Evolutionary conservation across 2,329 filamentous ascomycete genomes (phyloP), one percentile per base, ranked within the genome.

Genomic region (Pseudocercospora fijiensis): DNA sequence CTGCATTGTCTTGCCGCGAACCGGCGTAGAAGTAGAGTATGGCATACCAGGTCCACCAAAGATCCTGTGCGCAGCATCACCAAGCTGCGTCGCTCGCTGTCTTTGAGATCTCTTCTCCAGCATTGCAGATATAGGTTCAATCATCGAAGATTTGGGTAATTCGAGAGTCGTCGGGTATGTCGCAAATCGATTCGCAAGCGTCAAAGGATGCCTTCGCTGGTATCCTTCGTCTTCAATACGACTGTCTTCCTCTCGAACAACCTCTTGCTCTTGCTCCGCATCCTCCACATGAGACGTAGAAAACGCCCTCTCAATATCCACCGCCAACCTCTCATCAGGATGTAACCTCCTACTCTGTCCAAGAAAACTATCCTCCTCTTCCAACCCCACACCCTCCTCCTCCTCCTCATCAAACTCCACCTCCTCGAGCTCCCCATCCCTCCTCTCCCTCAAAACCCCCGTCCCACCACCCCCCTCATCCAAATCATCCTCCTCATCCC

Each of bases 31-130:
- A 0, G 90, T 87, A 1, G 92, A 96, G 73, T 89, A 83, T 2
- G 93, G 93, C 16, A 98, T 80, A 0, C 88, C 86, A 3, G 78
- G 78, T 0, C 94, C 94, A 49, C 93, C 94, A 74, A 96, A 94
- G 0, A 86, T 83, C 49, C 82, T 84, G 69, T 91, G 86, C 0
- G 93, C 90, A 1, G 89, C 84, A 62, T 89, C 84, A 33, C 83
- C 82, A 30, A 98, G 81, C 74, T 99, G 95, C 62, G 87, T 89
- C 49, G 88, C 85, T 91, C 85, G 9, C 77, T 75, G 26, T 69
- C 81, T 13, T 83, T 20, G n/a, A 18, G 53, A 33, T 18, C n/a
- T 33, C n/a, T 27, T 33, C 30, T 56, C 82, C 1, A 98, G 81
- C 2, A 96, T 81, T 4, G 84, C 78, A 1, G 85, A 82, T 18